These are phyloP conservation scores for Taiozyma sp. DNA, from an alignment of 1,139 yeast genomes.

Conservation along the genomic window DNA sequence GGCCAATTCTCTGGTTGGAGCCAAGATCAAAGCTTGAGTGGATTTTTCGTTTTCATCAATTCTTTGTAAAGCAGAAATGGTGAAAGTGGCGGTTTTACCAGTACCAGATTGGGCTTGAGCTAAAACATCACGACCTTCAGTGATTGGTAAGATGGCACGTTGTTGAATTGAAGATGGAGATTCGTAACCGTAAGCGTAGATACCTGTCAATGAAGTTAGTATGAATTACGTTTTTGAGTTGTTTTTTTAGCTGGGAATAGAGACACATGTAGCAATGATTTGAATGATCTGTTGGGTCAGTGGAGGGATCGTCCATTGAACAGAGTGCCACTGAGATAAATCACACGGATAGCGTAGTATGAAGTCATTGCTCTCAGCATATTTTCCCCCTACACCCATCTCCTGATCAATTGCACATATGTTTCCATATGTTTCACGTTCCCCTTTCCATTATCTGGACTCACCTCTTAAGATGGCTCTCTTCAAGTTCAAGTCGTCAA, in stretches of 20 bases:
- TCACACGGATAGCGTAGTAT: background rate
- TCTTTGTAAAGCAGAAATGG: constrained; percentile 94
- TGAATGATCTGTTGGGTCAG: background rate
- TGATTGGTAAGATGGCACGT: constrained; percentile 95
- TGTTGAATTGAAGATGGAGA: constrained; percentile 97
- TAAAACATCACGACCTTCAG: constrained; percentile 94
- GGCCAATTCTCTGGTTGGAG: constrained; percentile 99
- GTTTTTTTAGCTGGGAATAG: background rate
- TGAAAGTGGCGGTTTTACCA: constrained; percentile 99
- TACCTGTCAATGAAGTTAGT: constrained; percentile 36
- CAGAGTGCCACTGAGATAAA: background rate
- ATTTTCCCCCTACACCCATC: background rate
- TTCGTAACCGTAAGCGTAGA: constrained; percentile 98
- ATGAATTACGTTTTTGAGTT: background rate
- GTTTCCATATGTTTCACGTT: background rate
- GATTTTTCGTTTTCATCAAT: constrained; percentile 64
- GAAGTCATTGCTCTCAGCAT: background rate
- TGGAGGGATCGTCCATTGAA: background rate
- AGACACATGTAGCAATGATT: background rate
- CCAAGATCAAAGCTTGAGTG: constrained; percentile 92
- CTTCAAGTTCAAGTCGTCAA: constrained; percentile 83
- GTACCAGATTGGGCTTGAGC: constrained; percentile 99
- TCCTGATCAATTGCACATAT: background rate
- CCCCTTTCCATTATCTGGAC: constrained; percentile 1
- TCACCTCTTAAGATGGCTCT: constrained; percentile 72